Evolutionary conservation across 2,329 filamentous ascomycete genomes (phyloP).

Genomic region (Sarocladium oryzae): DNA sequence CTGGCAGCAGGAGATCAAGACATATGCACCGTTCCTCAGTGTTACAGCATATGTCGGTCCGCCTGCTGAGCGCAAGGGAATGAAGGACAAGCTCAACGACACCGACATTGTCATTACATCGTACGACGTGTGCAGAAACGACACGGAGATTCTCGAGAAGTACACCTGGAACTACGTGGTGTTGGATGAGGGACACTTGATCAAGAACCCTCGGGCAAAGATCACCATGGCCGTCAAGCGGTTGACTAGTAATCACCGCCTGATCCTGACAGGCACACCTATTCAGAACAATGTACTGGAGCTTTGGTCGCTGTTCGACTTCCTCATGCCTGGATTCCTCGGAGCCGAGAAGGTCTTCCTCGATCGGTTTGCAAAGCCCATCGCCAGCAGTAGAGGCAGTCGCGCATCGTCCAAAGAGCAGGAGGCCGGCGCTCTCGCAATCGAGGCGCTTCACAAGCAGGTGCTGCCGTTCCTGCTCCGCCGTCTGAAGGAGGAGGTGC

Average conservation of each 20-base stretch:
- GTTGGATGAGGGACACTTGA: conserved; percentile 92
- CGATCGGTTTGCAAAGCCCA: conserved; percentile 90
- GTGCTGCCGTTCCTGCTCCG: conserved; percentile 93
- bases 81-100: conserved; percentile 62
- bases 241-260: conserved; percentile 81
- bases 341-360: conserved; percentile 93
- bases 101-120: conserved; percentile 96
- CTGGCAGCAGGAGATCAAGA: conserved; percentile 96
- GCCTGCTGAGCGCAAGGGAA: conserved; percentile 68
- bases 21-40: conserved; percentile 89
- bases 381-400: conserved; percentile 87
- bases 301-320: conserved; percentile 96
- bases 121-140: conserved; percentile 96
- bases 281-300: conserved; percentile 98
- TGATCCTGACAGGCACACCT: conserved; percentile 93
- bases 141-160: conserved; percentile 74
- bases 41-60: conserved; percentile 89
- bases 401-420: conserved; percentile 98
- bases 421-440: conserved; percentile 89
- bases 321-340: conserved; percentile 97
- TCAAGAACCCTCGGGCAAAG: conserved; percentile 98
- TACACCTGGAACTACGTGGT: conserved; percentile 97
- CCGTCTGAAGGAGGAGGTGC: conserved; percentile 93
- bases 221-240: conserved; percentile 89
- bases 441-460: conserved; percentile 98